Evolutionary conservation across 225 moss, liverwort and hornwort species (phyloP), one percentile per base, ranked within the genome.

Genomic region (Anthoceros angustus): DNA sequence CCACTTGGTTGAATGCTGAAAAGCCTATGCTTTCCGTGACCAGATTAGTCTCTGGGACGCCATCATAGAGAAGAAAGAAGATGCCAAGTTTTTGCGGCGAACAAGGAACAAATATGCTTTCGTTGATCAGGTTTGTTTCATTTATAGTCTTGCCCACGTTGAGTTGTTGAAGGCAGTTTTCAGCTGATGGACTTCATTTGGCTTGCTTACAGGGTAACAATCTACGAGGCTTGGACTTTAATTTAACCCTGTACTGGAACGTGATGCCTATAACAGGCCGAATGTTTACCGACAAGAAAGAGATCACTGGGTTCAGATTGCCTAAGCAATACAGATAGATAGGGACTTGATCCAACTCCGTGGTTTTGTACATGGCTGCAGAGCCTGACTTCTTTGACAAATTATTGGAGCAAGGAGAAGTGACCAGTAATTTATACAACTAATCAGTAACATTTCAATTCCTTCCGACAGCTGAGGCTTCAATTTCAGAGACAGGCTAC

Each of bases 161-260:
- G 14, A 18, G 6, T 18, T 15, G 10, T 55, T 15, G 23, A 7
- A 18, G 7, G 14, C 7, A 23, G 6, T 55, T 20, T 12, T 20
- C 7, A 23, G 23, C 55, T 55, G 55, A 55, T 15, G 23, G 55
- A 18, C 55, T 4, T 64, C 25, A 55, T 15, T 5, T 55, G 18
- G 2, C 21, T 55, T 55, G 50, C 21, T 55, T 41, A 25, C 78
- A 90, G 89, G 90, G 90, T 25, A 83, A 77, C 70, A 82, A 87
- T 70, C 80, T 98, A 73, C 79, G 78, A 60, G 95, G 91, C 12
- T 74, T 74, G 66, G 82, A 87, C 21, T 91, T 81, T 74, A 98
- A 91, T 70, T 80, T 98, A 64, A 98, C 95, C n/a, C 77, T 91
- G 87, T 83, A 91, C 63, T 98, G 95, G 95, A 98, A 91, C 69